A percentile compares a stretch with the other conserved stretches of the same genome.
Conservation (phyloP, 2,329 filamentous ascomycete species). For the Fusarium keratoplasticum region DNA sequence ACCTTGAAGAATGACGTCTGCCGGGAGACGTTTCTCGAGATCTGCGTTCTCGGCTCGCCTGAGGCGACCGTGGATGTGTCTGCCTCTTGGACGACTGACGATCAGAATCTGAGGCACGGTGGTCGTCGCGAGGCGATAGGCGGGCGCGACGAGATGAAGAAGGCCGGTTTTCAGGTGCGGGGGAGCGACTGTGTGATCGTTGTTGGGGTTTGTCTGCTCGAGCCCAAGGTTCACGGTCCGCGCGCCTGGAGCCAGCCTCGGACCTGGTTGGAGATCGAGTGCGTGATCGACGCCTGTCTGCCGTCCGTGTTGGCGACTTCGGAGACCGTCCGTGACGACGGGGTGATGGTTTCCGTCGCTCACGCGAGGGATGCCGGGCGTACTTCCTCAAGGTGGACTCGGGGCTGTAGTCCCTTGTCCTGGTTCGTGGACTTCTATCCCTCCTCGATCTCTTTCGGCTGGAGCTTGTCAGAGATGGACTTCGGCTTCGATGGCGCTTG, state of each 20-base stretch:
- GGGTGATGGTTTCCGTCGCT: constrained; percentile 47
- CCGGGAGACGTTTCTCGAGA: constrained; percentile 46
- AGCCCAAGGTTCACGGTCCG: constrained; percentile 41
- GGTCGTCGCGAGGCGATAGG: constrained; percentile 40
- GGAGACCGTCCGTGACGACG: constrained; percentile 46
- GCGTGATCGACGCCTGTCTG: constrained; percentile 39
- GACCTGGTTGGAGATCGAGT: constrained; percentile 44
- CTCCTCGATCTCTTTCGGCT: constrained; percentile 56
- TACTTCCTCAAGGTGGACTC: constrained; percentile 49
- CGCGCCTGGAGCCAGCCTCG: constrained; percentile 40
- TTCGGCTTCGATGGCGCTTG: constrained; percentile 58
- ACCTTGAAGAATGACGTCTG: constrained; percentile 57
- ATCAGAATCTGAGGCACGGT: constrained; percentile 35
- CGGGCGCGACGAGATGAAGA: constrained; percentile 34
- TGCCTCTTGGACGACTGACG: constrained; percentile 38
- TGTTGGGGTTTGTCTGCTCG: constrained; percentile 34
- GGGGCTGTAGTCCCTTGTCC: constrained; percentile 56
- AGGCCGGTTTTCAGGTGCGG: constrained; percentile 31
- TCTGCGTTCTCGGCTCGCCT: constrained; percentile 42
- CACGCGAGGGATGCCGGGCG: constrained; percentile 48
- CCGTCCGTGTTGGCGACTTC: constrained; percentile 42
- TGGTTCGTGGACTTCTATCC: constrained; percentile 50
- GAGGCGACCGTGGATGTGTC: constrained; percentile 45
- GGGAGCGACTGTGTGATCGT: constrained; percentile 42
- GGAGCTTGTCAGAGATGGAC: constrained; percentile 51